Evolutionary conservation across 768 basidiomycete species (phyloP).

Genomic region (Lactarius hengduanensis): DNA sequence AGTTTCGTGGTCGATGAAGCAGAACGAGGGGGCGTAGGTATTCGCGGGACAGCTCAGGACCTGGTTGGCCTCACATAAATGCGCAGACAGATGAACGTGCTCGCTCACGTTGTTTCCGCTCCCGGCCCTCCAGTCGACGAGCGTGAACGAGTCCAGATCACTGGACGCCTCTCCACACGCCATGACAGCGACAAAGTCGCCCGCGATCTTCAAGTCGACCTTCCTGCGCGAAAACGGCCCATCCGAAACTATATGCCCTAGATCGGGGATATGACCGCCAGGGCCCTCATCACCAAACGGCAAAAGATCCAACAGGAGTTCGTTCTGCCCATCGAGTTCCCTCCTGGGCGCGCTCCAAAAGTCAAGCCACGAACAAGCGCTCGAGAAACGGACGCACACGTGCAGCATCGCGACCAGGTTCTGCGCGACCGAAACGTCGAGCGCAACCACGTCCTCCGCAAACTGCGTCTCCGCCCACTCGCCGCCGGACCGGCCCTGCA

Average conservation of each 20-base stretch:
- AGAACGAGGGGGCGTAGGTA: background rate
- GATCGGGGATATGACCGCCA: background rate
- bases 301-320: background rate
- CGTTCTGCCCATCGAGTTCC: background rate
- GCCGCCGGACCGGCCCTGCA: background rate
- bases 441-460: background rate
- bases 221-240: background rate
- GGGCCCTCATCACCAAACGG: background rate
- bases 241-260: background rate
- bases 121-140: background rate
- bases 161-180: background rate
- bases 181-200: constrained; percentile 10
- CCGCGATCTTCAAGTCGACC: constrained; percentile 14
- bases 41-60: background rate
- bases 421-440: background rate
- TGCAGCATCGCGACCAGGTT: constrained; percentile 13
- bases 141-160: background rate
- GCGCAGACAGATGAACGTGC: background rate
- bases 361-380: background rate
- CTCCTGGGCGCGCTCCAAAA: background rate
- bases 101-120: background rate
- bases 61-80: background rate
- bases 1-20: constrained; percentile 8
- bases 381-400: background rate
- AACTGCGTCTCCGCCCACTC: background rate